A percentile compares a stretch with the other conserved stretches of the same genome.
phyloP scores from a whole-genome alignment of 2,329 filamentous ascomycete species.

The Truncatella angustata region DNA sequence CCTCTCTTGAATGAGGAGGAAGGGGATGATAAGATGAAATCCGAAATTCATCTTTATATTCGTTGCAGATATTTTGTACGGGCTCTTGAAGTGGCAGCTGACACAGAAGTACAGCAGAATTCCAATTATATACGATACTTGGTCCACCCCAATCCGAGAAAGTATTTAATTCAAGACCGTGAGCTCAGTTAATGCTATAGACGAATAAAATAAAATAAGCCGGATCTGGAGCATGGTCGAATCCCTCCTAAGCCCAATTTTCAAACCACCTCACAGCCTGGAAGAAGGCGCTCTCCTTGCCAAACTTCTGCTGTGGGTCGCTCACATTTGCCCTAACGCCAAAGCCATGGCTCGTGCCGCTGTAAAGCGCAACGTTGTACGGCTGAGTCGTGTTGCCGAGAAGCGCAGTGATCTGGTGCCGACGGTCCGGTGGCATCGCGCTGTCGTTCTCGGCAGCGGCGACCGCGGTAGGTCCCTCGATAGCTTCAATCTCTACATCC shows the following conservation, averaged over 20 bases:
- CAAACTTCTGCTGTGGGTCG: conserved; percentile 56
- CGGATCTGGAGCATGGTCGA: too few species aligned
- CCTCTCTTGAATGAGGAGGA: too few species aligned
- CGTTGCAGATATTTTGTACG: too few species aligned
- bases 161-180: too few species aligned
- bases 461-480: conserved; percentile 58
- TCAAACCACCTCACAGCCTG: conserved; percentile 78
- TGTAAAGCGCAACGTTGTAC: conserved; percentile 71
- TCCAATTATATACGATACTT: too few species aligned
- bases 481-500: conserved; percentile 55
- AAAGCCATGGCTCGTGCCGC: conserved; percentile 70
- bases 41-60: too few species aligned
- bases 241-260: conserved; percentile 39
- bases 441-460: conserved; percentile 62
- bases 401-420: conserved; percentile 58
- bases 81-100: too few species aligned
- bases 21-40: too few species aligned
- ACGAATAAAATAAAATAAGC: too few species aligned
- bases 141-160: too few species aligned
- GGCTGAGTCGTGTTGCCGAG: conserved; percentile 49
- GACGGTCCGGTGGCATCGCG: conserved; percentile 55
- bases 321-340: conserved; percentile 63
- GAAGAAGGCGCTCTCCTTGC: conserved; percentile 75
- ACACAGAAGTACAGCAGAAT: too few species aligned
- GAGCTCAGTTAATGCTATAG: too few species aligned